Evolutionary conservation across 805 yeast species (phyloP).

Genomic region (Saccharomycopsis capsularis): DNA sequence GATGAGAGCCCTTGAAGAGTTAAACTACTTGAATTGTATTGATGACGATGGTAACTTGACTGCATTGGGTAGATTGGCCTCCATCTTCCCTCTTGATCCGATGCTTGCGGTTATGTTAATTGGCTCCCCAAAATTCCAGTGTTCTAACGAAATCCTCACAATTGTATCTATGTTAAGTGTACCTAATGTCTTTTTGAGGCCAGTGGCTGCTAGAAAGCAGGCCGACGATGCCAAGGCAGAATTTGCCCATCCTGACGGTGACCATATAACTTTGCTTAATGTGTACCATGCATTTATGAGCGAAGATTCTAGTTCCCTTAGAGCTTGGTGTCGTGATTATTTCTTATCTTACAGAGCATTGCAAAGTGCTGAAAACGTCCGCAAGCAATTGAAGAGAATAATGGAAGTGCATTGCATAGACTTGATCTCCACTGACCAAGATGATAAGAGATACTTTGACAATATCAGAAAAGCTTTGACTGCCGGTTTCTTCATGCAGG

Average conservation of each 20-base stretch:
- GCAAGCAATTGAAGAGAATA: slow-evolving; percentile 72
- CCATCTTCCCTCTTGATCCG: slow-evolving; percentile 93
- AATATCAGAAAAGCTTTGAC: slow-evolving; percentile 80
- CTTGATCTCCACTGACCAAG: slow-evolving; percentile 59
- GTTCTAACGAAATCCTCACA: slow-evolving; percentile 83
- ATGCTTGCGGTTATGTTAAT: slow-evolving; percentile 90
- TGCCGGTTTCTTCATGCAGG: slow-evolving; percentile 98
- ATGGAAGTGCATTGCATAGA: slow-evolving; percentile 79
- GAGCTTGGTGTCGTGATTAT: slow-evolving; percentile 88
- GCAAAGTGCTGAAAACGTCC: slow-evolving; percentile 77
- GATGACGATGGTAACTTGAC: slow-evolving; percentile 91
- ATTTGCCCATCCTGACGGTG: slow-evolving; percentile 93
- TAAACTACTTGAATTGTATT: slow-evolving; percentile 82
- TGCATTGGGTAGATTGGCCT: slow-evolving; percentile 80
- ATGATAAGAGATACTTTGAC: slow-evolving; percentile 55
- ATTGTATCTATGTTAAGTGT: slow-evolving; percentile 88
- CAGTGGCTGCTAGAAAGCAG: slow-evolving; percentile 75
- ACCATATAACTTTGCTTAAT: slow-evolving; percentile 83
- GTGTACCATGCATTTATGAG: slow-evolving; percentile 79
- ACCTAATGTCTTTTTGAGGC: slow-evolving; percentile 92
- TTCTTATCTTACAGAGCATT: slow-evolving; percentile 79
- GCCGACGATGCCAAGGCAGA: slow-evolving; percentile 86
- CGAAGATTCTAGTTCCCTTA: slow-evolving; percentile 47
- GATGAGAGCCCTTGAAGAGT: slow-evolving; percentile 98
- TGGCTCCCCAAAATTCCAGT: slow-evolving; percentile 75